Evolutionary conservation across 208 protist species (phyloP).

Genomic region (Trypanosoma rangeli): DNA sequence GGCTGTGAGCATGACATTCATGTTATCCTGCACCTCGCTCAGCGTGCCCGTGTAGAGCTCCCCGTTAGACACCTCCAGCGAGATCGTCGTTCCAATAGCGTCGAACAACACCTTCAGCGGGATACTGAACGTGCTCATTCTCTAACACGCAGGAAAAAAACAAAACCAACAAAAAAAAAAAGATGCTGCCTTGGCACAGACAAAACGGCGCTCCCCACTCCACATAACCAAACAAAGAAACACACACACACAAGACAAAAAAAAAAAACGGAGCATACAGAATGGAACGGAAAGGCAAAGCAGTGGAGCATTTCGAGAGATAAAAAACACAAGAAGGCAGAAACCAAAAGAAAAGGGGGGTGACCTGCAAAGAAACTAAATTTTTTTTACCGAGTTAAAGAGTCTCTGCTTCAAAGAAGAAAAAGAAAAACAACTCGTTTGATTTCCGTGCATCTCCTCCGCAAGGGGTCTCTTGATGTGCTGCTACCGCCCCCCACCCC

Average conservation of each 20-base stretch:
- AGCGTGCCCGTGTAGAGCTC: conserved; percentile 91
- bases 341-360: no score
- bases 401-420: no score
- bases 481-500: no score
- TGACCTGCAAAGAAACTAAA: no score
- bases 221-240: conserved; percentile 1
- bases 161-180: conserved; percentile 6
- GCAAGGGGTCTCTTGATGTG: no score
- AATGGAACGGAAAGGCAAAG: not conserved
- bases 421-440: no score
- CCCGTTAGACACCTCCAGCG: conserved; percentile 90
- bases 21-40: conserved; percentile 87
- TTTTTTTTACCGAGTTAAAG: no score
- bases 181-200: not conserved
- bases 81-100: conserved; percentile 84
- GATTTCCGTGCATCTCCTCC: no score
- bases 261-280: not conserved
- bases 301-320: not conserved
- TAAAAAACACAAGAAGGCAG: not conserved
- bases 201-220: not conserved
- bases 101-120: conserved; percentile 95
- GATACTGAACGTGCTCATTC: conserved; percentile 55
- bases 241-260: not conserved
- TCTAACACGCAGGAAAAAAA: not conserved
- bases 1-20: conserved; percentile 88